phyloP scores from a whole-genome alignment of 106 monocot genomes.

The Cymbidium sinense region DNA sequence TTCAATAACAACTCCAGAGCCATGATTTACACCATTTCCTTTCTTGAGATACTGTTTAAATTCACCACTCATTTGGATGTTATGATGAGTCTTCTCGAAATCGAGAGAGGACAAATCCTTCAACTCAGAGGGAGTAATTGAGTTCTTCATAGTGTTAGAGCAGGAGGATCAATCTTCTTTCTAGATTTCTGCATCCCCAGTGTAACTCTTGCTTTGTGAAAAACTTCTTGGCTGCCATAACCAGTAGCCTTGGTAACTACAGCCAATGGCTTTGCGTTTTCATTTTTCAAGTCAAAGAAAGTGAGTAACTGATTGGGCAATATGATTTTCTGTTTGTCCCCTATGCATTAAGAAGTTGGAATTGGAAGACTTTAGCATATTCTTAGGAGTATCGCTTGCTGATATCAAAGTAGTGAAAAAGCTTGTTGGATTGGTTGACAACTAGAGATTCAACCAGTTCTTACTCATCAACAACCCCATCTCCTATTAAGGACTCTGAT shows the following conservation, averaged over 20 bases:
- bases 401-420: constrained; percentile 34
- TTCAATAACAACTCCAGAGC: constrained; percentile 13
- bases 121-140: constrained; percentile 20
- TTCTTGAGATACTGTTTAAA: constrained; percentile 39
- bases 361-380: constrained; percentile 28
- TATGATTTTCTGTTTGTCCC: constrained; percentile 46
- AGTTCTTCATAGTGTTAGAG: constrained; percentile 52
- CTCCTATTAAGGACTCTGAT: constrained; percentile 15
- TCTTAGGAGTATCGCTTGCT: constrained; percentile 32
- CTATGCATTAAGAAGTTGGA: constrained; percentile 35
- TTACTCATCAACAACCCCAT: constrained; percentile 23
- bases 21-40: constrained; percentile 31
- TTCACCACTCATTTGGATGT: constrained; percentile 18
- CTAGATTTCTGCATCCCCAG: constrained; percentile 38
- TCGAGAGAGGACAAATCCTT: constrained; percentile 41
- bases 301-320: constrained; percentile 68
- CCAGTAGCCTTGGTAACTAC: constrained; percentile 26
- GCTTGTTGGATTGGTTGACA: constrained; percentile 31
- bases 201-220: constrained; percentile 56
- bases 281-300: constrained; percentile 66
- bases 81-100: constrained; percentile 29
- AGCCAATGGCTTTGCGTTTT: constrained; percentile 50
- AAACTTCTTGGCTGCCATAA: constrained; percentile 28
- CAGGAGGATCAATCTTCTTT: constrained; percentile 55
- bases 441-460: constrained; percentile 43